A percentile compares a stretch with the other conserved stretches of the same genome.
Conservation (phyloP, 2,329 filamentous ascomycete species). For the Rhytidhysteron rufulum region DNA sequence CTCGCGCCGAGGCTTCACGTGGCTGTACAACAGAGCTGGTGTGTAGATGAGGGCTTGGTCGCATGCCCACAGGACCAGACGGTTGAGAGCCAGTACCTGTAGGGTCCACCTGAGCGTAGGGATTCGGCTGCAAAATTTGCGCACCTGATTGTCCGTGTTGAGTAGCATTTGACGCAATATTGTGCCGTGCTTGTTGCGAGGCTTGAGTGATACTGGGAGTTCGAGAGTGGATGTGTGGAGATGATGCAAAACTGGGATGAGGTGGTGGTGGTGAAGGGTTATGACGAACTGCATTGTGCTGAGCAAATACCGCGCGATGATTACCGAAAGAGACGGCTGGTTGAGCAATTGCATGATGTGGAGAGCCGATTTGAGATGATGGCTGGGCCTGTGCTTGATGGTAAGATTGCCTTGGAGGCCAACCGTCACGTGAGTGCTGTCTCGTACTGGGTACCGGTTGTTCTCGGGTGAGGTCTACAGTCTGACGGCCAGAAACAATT, state of each 20-base stretch:
- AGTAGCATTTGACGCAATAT: slow-evolving; percentile 16
- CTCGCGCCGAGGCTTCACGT: slow-evolving; percentile 25
- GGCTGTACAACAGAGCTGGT: slow-evolving; percentile 8
- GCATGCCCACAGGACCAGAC: slow-evolving; percentile 32
- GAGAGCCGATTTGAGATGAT: slow-evolving; percentile 18
- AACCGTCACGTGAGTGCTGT: slow-evolving; percentile 20
- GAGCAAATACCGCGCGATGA: slow-evolving; percentile 29
- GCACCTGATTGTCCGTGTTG: slow-evolving; percentile 17
- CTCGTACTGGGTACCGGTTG: slow-evolving; percentile 16
- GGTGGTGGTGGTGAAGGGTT: slow-evolving; percentile 34
- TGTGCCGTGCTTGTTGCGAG: slow-evolving; percentile 21
- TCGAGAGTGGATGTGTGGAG: slow-evolving; percentile 31
- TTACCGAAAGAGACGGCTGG: slow-evolving; percentile 18
- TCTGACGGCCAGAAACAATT: slow-evolving; percentile 18
- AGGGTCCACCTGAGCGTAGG: slow-evolving; percentile 35
- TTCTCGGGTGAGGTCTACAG: slow-evolving; percentile 30
- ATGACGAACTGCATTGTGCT: slow-evolving; percentile 28
- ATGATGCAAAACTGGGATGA: slow-evolving; percentile 23
- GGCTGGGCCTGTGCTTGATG: slow-evolving; percentile 27
- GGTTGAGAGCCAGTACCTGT: slow-evolving; percentile 21
- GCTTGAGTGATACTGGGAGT: slow-evolving; percentile 30
- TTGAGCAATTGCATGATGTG: slow-evolving; percentile 24
- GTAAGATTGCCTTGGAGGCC: slow-evolving; percentile 25
- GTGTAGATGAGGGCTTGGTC: slow-evolving; percentile 32
- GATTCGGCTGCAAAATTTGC: slow-evolving; percentile 34